Base-by-base conservation (phyloP, 1,139 yeast genomes). In the Candida sp. region DNA sequence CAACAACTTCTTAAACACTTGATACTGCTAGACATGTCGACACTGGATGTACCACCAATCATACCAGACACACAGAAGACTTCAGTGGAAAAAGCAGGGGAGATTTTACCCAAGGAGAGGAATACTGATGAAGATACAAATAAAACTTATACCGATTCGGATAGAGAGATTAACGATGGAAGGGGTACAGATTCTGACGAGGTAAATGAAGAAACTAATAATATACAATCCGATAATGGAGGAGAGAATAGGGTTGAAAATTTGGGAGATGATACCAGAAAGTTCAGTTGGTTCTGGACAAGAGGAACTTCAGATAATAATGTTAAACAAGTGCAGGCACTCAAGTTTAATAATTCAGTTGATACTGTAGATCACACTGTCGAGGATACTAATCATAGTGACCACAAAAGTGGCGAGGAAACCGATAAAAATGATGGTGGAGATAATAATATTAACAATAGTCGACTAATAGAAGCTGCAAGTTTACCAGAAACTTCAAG, bases 251-350 rank as follows among this genome's bases (percentile, higher is more conserved):
- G 19, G 19, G 19, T n/a, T 32, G 34, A 32, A n/a, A 32, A 32
- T n/a, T n/a, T 3, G 34, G 34, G 7, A 11, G 29, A 21, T 4
- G 22, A 34, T 9, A 22, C 8, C 29, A 22, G 22, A n/a, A 34
- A 36, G 15, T 21, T 19, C n/a, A 29, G 35, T 22, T 50, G 51
- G 53, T 36, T 44, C 12, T 40, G 34, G 48, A 54, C 37, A 53
- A 56, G 57, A 39, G 43, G 9, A 40, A 45, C 39, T 3, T 8
- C 11, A 11, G 29, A 25, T 25, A 25, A 25, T 11, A 40, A 6
- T 11, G 34, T 32, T 6, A 12, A 32, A 11, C n/a, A 12, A 11
- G 34, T 32, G 6, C 34, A 6, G 7, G 12, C 34, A 6, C 12
- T 7, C 6, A 6, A 11, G 12, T 6, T 32, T 12, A 12, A 32